Conservation (phyloP, 2,329 filamentous ascomycete genomes). For the Rhytidhysteron rufulum region DNA sequence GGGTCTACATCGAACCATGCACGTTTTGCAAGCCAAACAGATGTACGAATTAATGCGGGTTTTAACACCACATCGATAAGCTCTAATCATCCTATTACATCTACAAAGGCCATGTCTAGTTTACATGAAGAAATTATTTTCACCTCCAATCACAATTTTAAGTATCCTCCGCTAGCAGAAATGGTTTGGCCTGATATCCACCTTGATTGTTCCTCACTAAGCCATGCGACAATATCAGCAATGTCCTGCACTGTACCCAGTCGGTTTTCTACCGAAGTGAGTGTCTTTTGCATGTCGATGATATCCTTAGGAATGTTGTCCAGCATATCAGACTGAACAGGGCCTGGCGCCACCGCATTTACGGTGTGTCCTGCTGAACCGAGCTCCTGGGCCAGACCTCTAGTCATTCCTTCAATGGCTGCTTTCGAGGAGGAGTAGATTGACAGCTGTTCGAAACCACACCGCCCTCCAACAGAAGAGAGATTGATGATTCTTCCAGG, state of each 20-base stretch:
- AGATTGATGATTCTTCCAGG: slow-evolving; percentile 58
- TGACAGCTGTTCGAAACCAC: slow-evolving; percentile 43
- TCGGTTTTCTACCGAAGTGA: slow-evolving; percentile 51
- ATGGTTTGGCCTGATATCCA: slow-evolving; percentile 52
- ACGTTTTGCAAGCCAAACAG: neutral
- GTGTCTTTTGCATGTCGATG: slow-evolving; percentile 47
- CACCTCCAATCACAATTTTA: slow-evolving; percentile 29
- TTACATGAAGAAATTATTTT: no score
- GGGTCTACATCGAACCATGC: no score
- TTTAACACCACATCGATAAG: neutral
- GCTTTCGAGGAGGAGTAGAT: slow-evolving; percentile 58
- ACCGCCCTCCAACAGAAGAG: slow-evolving; percentile 50
- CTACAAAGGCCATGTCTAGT: no score
- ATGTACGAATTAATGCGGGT: neutral
- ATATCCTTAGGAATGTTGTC: slow-evolving; percentile 49
- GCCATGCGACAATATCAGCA: slow-evolving; percentile 53
- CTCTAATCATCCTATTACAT: neutral
- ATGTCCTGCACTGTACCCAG: slow-evolving; percentile 53
- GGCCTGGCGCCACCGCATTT: slow-evolving; percentile 58
- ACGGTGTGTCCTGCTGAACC: slow-evolving; percentile 56
- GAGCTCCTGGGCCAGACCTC: slow-evolving; percentile 57
- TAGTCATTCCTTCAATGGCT: slow-evolving; percentile 58
- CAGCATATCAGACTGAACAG: slow-evolving; percentile 57
- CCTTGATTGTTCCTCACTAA: slow-evolving; percentile 46
- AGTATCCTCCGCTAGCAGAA: slow-evolving; percentile 50